These are phyloP conservation scores for Leccinum subtestaceum DNA, from an alignment of 768 basidiomycete species.

Conservation along the genomic window DNA sequence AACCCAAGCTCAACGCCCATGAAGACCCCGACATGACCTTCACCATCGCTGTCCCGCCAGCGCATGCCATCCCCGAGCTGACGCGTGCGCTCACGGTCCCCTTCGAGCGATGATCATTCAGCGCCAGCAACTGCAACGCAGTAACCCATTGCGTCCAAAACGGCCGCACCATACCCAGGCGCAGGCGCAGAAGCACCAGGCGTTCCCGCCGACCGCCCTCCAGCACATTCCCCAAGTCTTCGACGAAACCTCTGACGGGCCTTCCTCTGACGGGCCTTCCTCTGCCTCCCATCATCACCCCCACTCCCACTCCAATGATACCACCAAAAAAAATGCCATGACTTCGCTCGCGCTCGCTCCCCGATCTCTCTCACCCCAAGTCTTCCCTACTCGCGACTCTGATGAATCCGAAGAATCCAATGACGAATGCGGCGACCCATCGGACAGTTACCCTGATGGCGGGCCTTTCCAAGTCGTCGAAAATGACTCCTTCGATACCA, in stretches of 20 bases:
- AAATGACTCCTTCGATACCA: slow-evolving; percentile 24
- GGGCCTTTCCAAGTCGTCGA: slow-evolving; percentile 25
- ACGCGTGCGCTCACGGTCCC: neutral
- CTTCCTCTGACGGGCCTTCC: neutral
- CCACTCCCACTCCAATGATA: too few species aligned
- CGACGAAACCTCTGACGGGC: slow-evolving; percentile 16
- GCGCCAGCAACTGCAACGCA: neutral
- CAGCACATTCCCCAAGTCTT: slow-evolving; percentile 25
- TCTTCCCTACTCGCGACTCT: neutral
- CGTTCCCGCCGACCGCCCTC: slow-evolving; percentile 17
- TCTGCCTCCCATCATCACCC: too few species aligned
- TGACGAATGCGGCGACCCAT: slow-evolving; percentile 15
- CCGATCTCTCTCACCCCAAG: neutral
- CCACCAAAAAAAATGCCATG: too few species aligned
- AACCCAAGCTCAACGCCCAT: neutral
- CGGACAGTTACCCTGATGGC: neutral
- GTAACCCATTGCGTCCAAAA: neutral
- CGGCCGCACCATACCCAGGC: neutral
- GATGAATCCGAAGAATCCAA: slow-evolving; percentile 13
- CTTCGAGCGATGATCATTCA: neutral
- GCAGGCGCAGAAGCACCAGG: neutral
- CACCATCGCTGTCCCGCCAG: too few species aligned
- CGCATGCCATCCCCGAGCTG: too few species aligned
- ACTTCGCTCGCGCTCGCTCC: neutral
- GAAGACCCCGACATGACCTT: too few species aligned